Conservation (phyloP, 2,329 filamentous ascomycete species). For the Hymenoscyphus occultus region DNA sequence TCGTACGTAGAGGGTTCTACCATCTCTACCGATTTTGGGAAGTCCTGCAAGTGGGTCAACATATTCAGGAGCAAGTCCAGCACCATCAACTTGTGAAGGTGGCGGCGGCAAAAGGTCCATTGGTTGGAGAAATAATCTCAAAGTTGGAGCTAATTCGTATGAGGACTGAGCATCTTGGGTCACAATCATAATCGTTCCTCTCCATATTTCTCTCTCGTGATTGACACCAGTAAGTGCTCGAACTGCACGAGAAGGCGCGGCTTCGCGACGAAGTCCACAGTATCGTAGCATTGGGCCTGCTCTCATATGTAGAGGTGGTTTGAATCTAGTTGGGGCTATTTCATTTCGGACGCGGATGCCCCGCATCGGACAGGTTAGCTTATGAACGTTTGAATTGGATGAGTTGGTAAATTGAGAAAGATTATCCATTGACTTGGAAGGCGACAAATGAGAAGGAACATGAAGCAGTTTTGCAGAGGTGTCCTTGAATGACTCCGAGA, state of each 20-base stretch:
- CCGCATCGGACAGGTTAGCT: conserved; percentile 38
- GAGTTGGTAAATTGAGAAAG: conserved; percentile 9
- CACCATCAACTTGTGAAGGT: conserved; percentile 63
- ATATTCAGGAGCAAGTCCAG: conserved; percentile 72
- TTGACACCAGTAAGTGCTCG: conserved; percentile 35
- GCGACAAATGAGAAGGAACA: conserved; percentile 4
- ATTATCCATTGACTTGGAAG: conserved; percentile 4
- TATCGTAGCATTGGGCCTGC: conserved; percentile 90
- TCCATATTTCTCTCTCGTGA: conserved; percentile 75
- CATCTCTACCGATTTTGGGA: conserved; percentile 78
- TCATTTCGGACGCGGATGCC: conserved; percentile 35
- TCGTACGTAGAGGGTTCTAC: conserved; percentile 82
- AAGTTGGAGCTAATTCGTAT: conserved; percentile 74
- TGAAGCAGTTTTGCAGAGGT: conserved; percentile 6
- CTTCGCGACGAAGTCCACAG: conserved; percentile 72
- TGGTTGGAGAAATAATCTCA: conserved; percentile 84
- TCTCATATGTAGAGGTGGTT: conserved; percentile 78
- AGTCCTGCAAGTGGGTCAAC: conserved; percentile 87
- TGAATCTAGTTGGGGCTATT: conserved; percentile 65
- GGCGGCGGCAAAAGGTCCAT: conserved; percentile 79
- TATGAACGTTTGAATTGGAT: conserved; percentile 25
- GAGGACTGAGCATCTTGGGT: conserved; percentile 81
- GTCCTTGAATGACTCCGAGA: not conserved
- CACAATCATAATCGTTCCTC: conserved; percentile 93
- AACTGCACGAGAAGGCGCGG: conserved; percentile 39